Evolutionary conservation across 495 filamentous ascomycete species (phyloP), one percentile per base, ranked within the genome.

Genomic region (Talaromyces adpressus): DNA sequence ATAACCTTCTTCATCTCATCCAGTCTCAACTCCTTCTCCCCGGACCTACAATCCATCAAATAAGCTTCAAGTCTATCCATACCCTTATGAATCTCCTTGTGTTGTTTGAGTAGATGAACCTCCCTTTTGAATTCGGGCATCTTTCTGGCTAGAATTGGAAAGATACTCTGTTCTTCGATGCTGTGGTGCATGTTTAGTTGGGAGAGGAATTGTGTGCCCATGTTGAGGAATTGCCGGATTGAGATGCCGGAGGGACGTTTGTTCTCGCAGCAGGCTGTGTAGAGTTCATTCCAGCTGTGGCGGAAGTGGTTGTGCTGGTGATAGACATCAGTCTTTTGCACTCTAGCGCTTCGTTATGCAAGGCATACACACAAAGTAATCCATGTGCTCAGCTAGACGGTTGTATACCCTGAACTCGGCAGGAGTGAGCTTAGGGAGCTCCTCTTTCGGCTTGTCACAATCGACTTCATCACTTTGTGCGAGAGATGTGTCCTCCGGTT

Each of bases 101-200:
- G 93, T 75, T 97, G 92, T n/a, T 74, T 79, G 52, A 93, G 69
- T 47, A 96, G 72, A 71, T 91, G 83, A 16, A 62, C 61, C 16
- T 49, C 61, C n/a, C 18, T 78, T 27, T 73, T 75, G 69, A 96
- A 97, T 58, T 87, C 87, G 7, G 93, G 90, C 92, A 96, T 96
- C 66, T 84, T 86, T 54, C 73, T 75, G 23, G 88, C 91, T 11
- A 97, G 81, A 3, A 88, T 63, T 16, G 92, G 92, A 72, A 94
- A 94, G 45, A 97, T 79, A 68, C 92, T 85, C 23, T 79, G 78
- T 71, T 97, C 93, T 73, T 97, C 92, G 66, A 96, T 93, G 39
- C 70, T 75, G 75, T 97, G 92, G 79, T 97, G 92, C 61, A 86
- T 75, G 34, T 85, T 80, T 2, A 97, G 83, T 61, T 89, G 84